Conservation (phyloP, 805 yeast species). For the Candida taoyuanica region DNA sequence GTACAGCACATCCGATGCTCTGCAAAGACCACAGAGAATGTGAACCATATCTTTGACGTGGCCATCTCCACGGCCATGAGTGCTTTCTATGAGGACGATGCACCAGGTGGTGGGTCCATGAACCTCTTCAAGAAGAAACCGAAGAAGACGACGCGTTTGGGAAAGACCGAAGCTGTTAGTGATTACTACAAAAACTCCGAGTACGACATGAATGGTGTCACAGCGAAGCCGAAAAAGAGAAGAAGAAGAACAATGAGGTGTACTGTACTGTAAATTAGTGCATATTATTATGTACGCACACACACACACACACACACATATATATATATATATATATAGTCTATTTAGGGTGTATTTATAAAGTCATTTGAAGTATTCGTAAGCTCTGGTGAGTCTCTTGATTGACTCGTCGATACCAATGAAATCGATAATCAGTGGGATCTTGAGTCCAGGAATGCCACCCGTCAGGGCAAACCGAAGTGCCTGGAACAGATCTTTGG, state of each 20-base stretch:
- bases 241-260: slow-evolving; percentile 11
- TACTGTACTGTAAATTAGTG: slow-evolving; percentile 6
- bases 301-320: no score
- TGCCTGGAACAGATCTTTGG: slow-evolving; percentile 48
- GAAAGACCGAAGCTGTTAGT: slow-evolving; percentile 4
- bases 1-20: slow-evolving; percentile 75
- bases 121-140: slow-evolving; percentile 10
- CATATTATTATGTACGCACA: no score
- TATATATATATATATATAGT: background rate
- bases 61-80: slow-evolving; percentile 36
- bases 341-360: background rate
- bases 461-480: slow-evolving; percentile 70
- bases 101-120: slow-evolving; percentile 5
- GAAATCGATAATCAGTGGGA: slow-evolving; percentile 52
- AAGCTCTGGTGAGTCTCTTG: slow-evolving; percentile 27
- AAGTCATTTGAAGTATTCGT: background rate
- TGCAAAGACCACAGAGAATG: slow-evolving; percentile 63
- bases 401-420: slow-evolving; percentile 43
- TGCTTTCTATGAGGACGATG: slow-evolving; percentile 8
- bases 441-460: slow-evolving; percentile 61
- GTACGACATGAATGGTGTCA: slow-evolving; percentile 12
- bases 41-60: slow-evolving; percentile 61
- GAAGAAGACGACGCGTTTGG: slow-evolving; percentile 3
- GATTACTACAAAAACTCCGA: slow-evolving; percentile 19
- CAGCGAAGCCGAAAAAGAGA: slow-evolving; percentile 4